Percentiles rank a stretch among this genome's conserved stretches.
Conservation (phyloP, 139 green algal species). For the Tetradesmus obliquus region DNA sequence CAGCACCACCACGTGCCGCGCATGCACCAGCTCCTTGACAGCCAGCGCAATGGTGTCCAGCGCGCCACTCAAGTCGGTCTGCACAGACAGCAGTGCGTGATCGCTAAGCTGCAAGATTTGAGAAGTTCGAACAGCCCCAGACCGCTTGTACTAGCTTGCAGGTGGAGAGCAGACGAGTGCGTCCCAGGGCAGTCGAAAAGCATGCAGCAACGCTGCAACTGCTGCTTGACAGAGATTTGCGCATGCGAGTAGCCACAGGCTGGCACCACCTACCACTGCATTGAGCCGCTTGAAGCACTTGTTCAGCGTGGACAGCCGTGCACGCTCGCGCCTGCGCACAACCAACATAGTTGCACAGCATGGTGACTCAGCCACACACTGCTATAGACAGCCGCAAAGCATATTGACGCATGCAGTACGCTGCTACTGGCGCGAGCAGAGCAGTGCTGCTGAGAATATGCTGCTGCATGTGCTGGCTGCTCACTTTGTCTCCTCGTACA, state of each 20-base stretch:
- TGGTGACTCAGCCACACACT: background rate
- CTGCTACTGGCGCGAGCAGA: background rate
- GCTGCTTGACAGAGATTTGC: background rate
- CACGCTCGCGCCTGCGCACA: conserved; percentile 62
- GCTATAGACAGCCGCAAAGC: background rate
- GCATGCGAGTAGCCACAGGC: background rate
- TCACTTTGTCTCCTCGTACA: conserved; percentile 67
- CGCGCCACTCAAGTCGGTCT: conserved; percentile 24
- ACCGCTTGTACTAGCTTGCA: no score
- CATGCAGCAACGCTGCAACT: background rate
- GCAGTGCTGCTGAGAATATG: background rate
- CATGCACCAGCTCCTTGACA: conserved; percentile 64
- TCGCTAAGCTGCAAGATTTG: no score
- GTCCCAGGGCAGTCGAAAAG: background rate
- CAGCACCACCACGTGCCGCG: conserved; percentile 48
- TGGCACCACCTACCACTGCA: conserved; percentile 43
- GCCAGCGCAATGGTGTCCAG: conserved; percentile 52
- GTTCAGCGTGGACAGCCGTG: conserved; percentile 62
- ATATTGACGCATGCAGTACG: no score
- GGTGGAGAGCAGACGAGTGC: no score
- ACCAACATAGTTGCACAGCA: background rate
- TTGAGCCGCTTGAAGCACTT: conserved; percentile 68
- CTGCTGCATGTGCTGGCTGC: background rate
- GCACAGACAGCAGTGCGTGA: background rate
- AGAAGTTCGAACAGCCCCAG: no score